Percentiles rank a stretch among this genome's conserved stretches.
phyloP scores from a whole-genome alignment of 169 alveolate genomes.

The Eimeria maxima region DNA sequence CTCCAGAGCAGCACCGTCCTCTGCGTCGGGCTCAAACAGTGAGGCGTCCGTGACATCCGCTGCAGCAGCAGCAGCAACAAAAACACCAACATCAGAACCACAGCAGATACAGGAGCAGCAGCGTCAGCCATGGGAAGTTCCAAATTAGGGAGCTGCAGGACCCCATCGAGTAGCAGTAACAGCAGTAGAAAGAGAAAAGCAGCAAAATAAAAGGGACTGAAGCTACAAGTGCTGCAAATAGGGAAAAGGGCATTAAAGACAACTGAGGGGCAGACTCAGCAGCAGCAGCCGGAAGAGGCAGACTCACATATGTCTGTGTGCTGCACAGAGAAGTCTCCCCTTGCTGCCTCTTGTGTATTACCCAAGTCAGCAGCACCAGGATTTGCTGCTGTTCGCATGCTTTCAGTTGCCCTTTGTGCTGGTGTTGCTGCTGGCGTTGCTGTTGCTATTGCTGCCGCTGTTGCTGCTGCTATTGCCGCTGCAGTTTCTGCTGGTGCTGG shows the following conservation, averaged over 20 bases:
- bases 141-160: not conserved
- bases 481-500: not conserved
- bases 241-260: too few species aligned
- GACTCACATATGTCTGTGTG: not conserved
- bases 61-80: constrained; percentile 11
- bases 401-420: not conserved
- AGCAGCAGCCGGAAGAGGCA: not conserved
- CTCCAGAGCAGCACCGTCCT: not conserved
- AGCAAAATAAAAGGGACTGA: not conserved
- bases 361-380: constrained; percentile 4
- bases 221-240: not conserved
- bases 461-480: constrained; percentile 1
- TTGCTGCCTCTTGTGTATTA: not conserved
- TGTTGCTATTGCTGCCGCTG: constrained; percentile 27
- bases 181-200: constrained; percentile 35
- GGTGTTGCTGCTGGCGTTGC: not conserved
- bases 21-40: not conserved
- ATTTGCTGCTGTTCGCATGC: constrained; percentile 5
- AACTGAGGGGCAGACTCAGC: not conserved
- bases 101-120: constrained; percentile 11
- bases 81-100: not conserved
- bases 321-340: not conserved
- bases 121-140: not conserved
- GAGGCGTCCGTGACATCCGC: constrained; percentile 2
- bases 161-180: not conserved